Conservation (phyloP, 345 rosid species). For the Turnera subulata region DNA sequence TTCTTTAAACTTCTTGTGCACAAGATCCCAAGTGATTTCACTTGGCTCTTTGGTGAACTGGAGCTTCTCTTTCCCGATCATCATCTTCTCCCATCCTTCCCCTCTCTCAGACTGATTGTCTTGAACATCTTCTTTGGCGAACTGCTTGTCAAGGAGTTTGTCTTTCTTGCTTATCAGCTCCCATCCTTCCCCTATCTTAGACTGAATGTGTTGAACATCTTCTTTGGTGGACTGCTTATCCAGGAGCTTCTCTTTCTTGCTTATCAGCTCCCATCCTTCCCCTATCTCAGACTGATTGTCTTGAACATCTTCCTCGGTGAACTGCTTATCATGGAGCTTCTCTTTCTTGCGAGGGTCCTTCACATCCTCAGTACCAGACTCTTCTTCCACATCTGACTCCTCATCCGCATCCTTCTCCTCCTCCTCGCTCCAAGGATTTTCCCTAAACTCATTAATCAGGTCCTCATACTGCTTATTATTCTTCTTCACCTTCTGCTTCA, state of each 20-base stretch:
- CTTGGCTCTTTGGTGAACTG: slow-evolving; percentile 69
- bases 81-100: slow-evolving; percentile 67
- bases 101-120: slow-evolving; percentile 20
- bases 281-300: slow-evolving; percentile 20
- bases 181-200: slow-evolving; percentile 48
- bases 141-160: too few species aligned
- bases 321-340: slow-evolving; percentile 46
- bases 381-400: slow-evolving; percentile 43
- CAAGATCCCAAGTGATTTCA: slow-evolving; percentile 90
- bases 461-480: slow-evolving; percentile 81
- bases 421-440: slow-evolving; percentile 68
- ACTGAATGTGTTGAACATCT: slow-evolving; percentile 21
- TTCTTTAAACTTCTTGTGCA: slow-evolving; percentile 87
- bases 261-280: slow-evolving; percentile 67
- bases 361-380: slow-evolving; percentile 41
- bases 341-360: slow-evolving; percentile 44
- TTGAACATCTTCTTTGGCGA: slow-evolving; percentile 33
- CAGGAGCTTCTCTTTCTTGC: slow-evolving; percentile 69
- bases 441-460: slow-evolving; percentile 57
- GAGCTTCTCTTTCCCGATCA: slow-evolving; percentile 68
- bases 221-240: slow-evolving; percentile 65
- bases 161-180: slow-evolving; percentile 73
- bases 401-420: slow-evolving; percentile 48
- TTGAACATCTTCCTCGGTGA: slow-evolving; percentile 33
- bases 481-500: slow-evolving; percentile 91